Evolutionary conservation across 2,329 filamentous ascomycete species (phyloP).

Genomic region (Lojkania enalia): DNA sequence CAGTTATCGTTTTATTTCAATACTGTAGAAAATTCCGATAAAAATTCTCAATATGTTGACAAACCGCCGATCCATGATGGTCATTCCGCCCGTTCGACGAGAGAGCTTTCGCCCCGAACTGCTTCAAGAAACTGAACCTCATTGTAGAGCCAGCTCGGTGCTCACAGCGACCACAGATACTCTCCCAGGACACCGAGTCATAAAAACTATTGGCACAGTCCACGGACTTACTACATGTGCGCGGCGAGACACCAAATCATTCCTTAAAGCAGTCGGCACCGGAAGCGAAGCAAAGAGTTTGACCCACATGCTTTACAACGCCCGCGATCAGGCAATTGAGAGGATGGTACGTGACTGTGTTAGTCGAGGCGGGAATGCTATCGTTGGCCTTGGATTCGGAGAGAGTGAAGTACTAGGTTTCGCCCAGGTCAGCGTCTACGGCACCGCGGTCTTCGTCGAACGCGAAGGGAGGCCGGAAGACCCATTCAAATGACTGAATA

Average conservation of each 20-base stretch:
- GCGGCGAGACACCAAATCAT: slow-evolving; percentile 40
- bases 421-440: slow-evolving; percentile 37
- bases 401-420: slow-evolving; percentile 41
- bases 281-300: slow-evolving; percentile 38
- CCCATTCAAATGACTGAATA: slow-evolving; percentile 17
- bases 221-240: slow-evolving; percentile 38
- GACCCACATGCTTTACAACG: slow-evolving; percentile 37
- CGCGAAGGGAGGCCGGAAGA: slow-evolving; percentile 25
- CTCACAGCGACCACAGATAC: slow-evolving; percentile 32
- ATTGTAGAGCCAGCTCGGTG: slow-evolving; percentile 32
- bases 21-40: too few species aligned
- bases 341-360: slow-evolving; percentile 39
- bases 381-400: slow-evolving; percentile 34
- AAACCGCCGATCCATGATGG: slow-evolving; percentile 43
- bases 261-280: slow-evolving; percentile 35
- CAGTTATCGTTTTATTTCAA: not conserved
- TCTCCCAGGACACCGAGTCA: slow-evolving; percentile 32
- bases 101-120: slow-evolving; percentile 20
- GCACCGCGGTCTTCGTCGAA: slow-evolving; percentile 38
- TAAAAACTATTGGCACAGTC: slow-evolving; percentile 33
- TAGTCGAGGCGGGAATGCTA: slow-evolving; percentile 35
- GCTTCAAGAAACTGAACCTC: slow-evolving; percentile 29
- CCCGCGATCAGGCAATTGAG: slow-evolving; percentile 40
- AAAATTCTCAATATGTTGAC: slow-evolving; percentile 32
- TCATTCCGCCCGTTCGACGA: slow-evolving; percentile 28